Base-by-base conservation (phyloP, 139 green algal genomes). In the Chlorella sorokiniana region DNA sequence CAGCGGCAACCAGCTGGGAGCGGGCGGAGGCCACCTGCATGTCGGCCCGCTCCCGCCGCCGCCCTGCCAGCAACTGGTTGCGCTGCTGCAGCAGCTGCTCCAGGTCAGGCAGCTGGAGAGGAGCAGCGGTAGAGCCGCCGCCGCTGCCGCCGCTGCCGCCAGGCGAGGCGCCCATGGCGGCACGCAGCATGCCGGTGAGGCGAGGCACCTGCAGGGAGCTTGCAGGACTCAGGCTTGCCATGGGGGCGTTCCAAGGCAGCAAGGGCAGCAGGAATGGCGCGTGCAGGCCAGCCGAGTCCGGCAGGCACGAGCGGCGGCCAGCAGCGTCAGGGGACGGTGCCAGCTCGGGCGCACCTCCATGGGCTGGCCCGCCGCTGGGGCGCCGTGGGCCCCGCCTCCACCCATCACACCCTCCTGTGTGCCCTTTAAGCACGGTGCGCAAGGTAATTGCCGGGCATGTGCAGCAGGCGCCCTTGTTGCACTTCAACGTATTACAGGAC, bases 121-220 rank as follows among this genome's bases (percentile, higher is more conserved):
- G 54, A 3, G 51, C 8, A 87, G 63, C 65, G 69, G 86, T 63
- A 22, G 10, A 11, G 44, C 27, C 27, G 69, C 25, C 42, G 1
- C 33, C 23, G 51, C 71, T 54, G 59, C 40, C 31, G 59, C 59
- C 38, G n/a, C 41, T 22, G 27, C n/a, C 52, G 8, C 81, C 79
- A 16, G 67, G 31, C 5, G 86, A 68, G 22, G 76, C 74, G 40
- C 40, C 20, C 29, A 72, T 56, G 14, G 59, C 59, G 0, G 85
- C 78, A 7, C 91, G 83, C 48, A 95, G 85, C 75, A 94, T 91
- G 41, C 81, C 33, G 2, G 81, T 83, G 10, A 89, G 63, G 4
- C 85, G 70, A 1, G 84, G 84, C 23, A 63, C 69, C 79, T 84
- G 78, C 48, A 35, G 40, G 38, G 27, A 3, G n/a, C 42, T n/a